Base-by-base conservation (phyloP, 768 basidiomycete genomes). In the Pisolithus sp. region DNA sequence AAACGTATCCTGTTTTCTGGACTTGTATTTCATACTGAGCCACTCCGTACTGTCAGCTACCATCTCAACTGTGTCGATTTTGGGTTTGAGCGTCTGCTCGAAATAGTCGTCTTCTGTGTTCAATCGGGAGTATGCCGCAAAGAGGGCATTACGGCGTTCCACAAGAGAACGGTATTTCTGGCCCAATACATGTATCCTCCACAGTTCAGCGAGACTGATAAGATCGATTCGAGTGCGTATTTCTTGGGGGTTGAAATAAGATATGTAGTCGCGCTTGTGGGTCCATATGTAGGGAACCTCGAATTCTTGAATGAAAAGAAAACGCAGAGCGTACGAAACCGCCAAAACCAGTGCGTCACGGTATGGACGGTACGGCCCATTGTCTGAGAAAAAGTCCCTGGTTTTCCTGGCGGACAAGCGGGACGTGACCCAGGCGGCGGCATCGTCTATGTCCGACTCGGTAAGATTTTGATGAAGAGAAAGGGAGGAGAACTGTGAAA, bases 201-300 rank as follows among this genome's bases (percentile, higher is more conserved):
- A 99, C 7, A 98, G 68, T 60, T 99, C 94, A 41, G 80, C 73
- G 53, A 86, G 74, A 57, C 69, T 78, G 52, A 99, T 78, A 28
- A 97, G 81, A 55, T 88, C 86, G 20, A 79, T 63, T 36, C 80
- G 80, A n/a, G 76, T 63, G 31, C 79, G 74, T 47, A 82, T 76
- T 52, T 86, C 83, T 30, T 71, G 66, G 44, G 81, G 75, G 61
- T 92, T 88, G 67, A 89, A 89, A 66, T 87, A 81, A 43, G 83
- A 82, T 60, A 98, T 86, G 62, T 89, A 86, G 66, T 99, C 96
- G 36, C 89, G 80, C 61, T 89, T 90, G 74, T 97, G 92, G 17
- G 83, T 82, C 87, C 89, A 96, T 55, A 98, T 83, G 69, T 93
- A 94, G 0, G 96, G 93, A 7, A 97, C 94, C 66, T 99, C 96